Evolutionary conservation across 2,329 filamentous ascomycete genomes (phyloP), one percentile per base, ranked within the genome.

Genomic region (Fusarium stilboides): DNA sequence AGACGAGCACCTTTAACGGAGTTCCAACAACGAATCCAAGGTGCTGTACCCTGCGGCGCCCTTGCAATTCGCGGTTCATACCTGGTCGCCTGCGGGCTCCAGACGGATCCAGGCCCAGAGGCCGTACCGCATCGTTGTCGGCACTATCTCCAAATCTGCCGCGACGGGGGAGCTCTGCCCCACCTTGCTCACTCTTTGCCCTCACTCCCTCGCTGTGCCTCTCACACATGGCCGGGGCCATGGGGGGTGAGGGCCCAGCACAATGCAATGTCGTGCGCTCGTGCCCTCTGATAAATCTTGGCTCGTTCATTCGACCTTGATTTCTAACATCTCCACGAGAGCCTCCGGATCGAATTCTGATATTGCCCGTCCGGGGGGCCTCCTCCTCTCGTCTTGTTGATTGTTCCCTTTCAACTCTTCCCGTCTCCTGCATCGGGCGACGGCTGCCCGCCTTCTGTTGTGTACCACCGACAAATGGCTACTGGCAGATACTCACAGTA

Each of bases 201-300:
- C 69, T 72, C 71, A 72, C 66, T 68, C 69, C 69, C 68, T 72
- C 57, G 60, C 65, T 63, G 70, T 69, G 67, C 66, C 70, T 58
- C 68, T 65, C 72, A 73, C 71, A 73, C 72, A 70, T 70, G 70
- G 68, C 72, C 68, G 57, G 65, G 70, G 68, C 68, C 72, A 68
- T 63, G 68, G 68, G 72, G 71, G 60, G 65, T 63, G 68, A 68
- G 72, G 72, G 60, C 62, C 73, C 68, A 70, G 71, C 71, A 75
- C 73, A 71, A 75, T 75, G 73, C 68, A 71, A 75, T 75, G 73
- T 75, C 71, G 71, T 73, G 73, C 63, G 68, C 71, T 75, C 71
- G 73, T 74, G 73, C 63, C 68, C 71, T 69, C 72, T 65, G 69
- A 75, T 75, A 75, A 75, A 75, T 74, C 73, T 72, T 73, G 74